Evolutionary conservation across 441 rosid species (phyloP), one percentile per base, ranked within the genome.

Genomic region (Rhodomyrtus psidioides): DNA sequence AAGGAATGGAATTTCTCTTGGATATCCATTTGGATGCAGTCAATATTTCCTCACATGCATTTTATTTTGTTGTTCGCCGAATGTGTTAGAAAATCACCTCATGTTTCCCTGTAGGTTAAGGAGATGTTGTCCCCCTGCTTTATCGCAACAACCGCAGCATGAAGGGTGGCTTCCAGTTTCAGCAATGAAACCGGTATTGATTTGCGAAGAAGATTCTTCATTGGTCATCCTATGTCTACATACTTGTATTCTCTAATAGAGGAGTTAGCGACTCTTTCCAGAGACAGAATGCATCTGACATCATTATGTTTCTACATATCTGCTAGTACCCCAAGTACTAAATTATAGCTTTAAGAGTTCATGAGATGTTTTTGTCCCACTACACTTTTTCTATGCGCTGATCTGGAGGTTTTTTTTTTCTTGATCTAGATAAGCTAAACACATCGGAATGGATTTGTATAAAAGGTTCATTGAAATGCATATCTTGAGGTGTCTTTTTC

Each of bases 111-210:
- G 6, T 88, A 98, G 99, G 98, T 89, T 59, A 95, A 94, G 91
- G 99, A 96, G 92, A 96, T 96, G 86, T 83, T 96, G 83, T 95
- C 98, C 98, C 98, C 85, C 93, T 98, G 86, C 94, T 95, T 85
- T 98, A 98, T 92, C 99, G 95, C 87, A 97, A 59, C 99, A 98
- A 87, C 99, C 95, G 94, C 99, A 96, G 91, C 98, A 96, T 94
- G 98, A 98, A 88, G 98, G 97, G 14, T 95, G 99, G 99, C 97
- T 98, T 57, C 98, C 98, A 81, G 98, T 98, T 89, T 98, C 99
- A 24, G 99, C n/a, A n/a, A n/a, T n/a, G n/a, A n/a, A n/a, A n/a
- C n/a, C n/a, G n/a, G n/a, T n/a, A n/a, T n/a, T n/a, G n/a, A n/a
- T n/a, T n/a, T n/a, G n/a, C n/a, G n/a, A n/a, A n/a, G n/a, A n/a